These are phyloP conservation scores for Aspergillus fumigatus DNA, from an alignment of 2,329 filamentous ascomycete species.

Conservation along the genomic window DNA sequence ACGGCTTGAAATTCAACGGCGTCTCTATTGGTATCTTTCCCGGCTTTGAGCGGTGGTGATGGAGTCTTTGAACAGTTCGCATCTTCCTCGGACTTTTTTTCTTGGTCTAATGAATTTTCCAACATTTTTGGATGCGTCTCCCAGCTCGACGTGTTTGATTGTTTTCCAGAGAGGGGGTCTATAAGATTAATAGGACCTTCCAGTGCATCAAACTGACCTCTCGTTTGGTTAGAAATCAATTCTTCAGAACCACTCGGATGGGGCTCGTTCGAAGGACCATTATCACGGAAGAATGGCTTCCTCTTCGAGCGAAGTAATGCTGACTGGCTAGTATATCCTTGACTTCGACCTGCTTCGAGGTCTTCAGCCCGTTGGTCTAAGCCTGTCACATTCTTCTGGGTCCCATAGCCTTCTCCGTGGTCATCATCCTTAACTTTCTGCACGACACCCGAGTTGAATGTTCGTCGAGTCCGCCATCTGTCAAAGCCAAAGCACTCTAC, in stretches of 20 bases:
- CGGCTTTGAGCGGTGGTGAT: slow-evolving; percentile 27
- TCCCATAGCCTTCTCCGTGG: slow-evolving; percentile 10
- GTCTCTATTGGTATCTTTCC: slow-evolving; percentile 20
- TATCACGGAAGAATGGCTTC: background rate
- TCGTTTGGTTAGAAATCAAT: background rate
- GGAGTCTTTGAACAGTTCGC: background rate
- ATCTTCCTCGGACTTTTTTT: background rate
- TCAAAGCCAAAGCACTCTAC: slow-evolving; percentile 11
- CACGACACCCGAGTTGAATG: slow-evolving; percentile 24
- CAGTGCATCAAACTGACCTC: background rate
- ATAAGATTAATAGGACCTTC: background rate
- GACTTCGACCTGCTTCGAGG: background rate
- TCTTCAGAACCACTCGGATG: background rate
- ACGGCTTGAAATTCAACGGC: slow-evolving; percentile 33
- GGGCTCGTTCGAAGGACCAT: background rate
- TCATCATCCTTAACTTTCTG: slow-evolving; percentile 18
- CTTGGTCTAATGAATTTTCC: background rate
- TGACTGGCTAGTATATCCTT: background rate
- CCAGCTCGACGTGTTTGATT: background rate
- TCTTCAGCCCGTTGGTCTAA: background rate
- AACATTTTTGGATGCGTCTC: background rate
- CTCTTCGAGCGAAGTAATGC: background rate
- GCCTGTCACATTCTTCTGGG: background rate
- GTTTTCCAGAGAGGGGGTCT: background rate
- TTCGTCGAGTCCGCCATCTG: slow-evolving; percentile 20